Evolutionary conservation across 2,329 filamentous ascomycete genomes (phyloP).

Genomic region (Teratosphaeriaceae sp.): DNA sequence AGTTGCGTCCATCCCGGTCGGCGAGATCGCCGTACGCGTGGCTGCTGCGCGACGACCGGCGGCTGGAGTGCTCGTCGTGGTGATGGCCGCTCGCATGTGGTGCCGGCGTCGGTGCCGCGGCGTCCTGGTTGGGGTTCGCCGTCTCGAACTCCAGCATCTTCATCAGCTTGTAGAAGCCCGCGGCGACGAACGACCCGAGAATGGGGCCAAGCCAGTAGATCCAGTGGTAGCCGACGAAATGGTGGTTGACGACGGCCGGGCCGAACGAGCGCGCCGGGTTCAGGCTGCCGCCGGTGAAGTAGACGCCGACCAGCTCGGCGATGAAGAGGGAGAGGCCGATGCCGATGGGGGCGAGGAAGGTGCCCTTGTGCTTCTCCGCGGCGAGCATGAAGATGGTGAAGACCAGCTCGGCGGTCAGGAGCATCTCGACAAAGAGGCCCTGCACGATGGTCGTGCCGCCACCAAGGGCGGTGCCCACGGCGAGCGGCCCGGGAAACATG

Average conservation of each 20-base stretch:
- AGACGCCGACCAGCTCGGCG: slow-evolving; percentile 35
- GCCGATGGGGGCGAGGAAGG: slow-evolving; percentile 34
- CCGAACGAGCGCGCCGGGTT: slow-evolving; percentile 46
- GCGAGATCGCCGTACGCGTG: too few species aligned
- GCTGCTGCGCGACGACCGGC: too few species aligned
- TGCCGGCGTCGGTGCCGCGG: too few species aligned
- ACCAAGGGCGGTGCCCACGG: slow-evolving; percentile 40
- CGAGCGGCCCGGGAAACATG: slow-evolving; percentile 40
- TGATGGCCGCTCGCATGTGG: too few species aligned
- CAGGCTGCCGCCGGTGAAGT: slow-evolving; percentile 37
- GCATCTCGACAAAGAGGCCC: slow-evolving; percentile 46
- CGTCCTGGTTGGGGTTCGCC: slow-evolving; percentile 43
- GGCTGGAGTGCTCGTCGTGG: too few species aligned
- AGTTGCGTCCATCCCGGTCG: too few species aligned
- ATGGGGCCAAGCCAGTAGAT: slow-evolving; percentile 47
- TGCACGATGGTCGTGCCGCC: slow-evolving; percentile 36
- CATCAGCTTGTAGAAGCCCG: slow-evolving; percentile 44
- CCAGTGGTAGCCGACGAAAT: slow-evolving; percentile 43
- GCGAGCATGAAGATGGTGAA: slow-evolving; percentile 44
- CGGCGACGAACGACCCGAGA: slow-evolving; percentile 40
- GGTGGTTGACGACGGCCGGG: slow-evolving; percentile 37
- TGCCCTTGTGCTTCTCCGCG: slow-evolving; percentile 38
- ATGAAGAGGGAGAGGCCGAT: slow-evolving; percentile 44
- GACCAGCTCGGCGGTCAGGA: slow-evolving; percentile 43
- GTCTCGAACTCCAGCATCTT: slow-evolving; percentile 46